Conservation (phyloP, 352 stramenopile genomes). For the Globisporangium canariense region DNA sequence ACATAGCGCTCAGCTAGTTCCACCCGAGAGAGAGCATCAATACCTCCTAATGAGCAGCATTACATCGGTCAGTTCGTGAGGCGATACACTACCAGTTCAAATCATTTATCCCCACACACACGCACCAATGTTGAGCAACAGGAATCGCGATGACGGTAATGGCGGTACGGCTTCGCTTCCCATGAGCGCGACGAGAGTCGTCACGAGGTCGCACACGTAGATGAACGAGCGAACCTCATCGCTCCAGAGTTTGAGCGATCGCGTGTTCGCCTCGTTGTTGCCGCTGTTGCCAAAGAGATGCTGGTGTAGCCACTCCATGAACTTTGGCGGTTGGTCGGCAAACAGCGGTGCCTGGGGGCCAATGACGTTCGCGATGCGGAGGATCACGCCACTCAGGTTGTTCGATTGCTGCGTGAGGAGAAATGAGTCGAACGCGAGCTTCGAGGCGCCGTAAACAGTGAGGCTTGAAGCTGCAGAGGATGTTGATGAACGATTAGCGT, state of each 20-base stretch:
- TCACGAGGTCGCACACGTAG: slow-evolving; percentile 45
- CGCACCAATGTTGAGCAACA: slow-evolving; percentile 53
- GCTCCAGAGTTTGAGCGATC: slow-evolving; percentile 43
- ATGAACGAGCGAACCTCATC: slow-evolving; percentile 69
- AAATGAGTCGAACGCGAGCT: slow-evolving; percentile 51
- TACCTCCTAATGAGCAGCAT: slow-evolving; percentile 27
- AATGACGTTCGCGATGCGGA: slow-evolving; percentile 68
- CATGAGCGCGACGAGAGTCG: slow-evolving; percentile 34
- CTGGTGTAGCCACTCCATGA: slow-evolving; percentile 58
- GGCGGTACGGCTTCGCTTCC: background rate
- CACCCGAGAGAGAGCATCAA: slow-evolving; percentile 45
- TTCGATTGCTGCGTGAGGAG: slow-evolving; percentile 16
- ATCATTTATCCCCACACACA: background rate
- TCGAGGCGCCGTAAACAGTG: slow-evolving; percentile 45
- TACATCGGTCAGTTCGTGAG: background rate
- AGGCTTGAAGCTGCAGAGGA: slow-evolving; percentile 10
- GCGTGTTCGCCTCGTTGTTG: slow-evolving; percentile 4
- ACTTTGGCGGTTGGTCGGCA: slow-evolving; percentile 38
- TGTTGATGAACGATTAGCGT: slow-evolving; percentile 13
- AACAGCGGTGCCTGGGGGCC: slow-evolving; percentile 41
- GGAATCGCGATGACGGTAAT: background rate
- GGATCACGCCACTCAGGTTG: slow-evolving; percentile 19
- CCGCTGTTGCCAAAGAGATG: slow-evolving; percentile 28
- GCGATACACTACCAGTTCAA: background rate
- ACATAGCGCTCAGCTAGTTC: slow-evolving; percentile 37